These are phyloP conservation scores for Beauveria scarabaeidicola DNA, from an alignment of 2,329 filamentous ascomycete species.

Conservation along the genomic window DNA sequence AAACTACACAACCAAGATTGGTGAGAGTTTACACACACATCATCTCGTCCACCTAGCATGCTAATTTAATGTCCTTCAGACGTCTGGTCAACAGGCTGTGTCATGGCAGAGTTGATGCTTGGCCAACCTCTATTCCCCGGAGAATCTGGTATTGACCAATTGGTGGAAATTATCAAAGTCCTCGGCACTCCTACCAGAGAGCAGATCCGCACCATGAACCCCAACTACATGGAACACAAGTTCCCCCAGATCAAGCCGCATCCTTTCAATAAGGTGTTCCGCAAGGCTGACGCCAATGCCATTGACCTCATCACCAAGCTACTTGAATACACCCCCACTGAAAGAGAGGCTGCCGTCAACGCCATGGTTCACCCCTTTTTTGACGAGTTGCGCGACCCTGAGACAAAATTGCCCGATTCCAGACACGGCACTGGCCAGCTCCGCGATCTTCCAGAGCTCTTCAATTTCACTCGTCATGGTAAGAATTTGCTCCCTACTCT, in stretches of 20 bases:
- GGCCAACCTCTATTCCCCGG: constrained; percentile 96
- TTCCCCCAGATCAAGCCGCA: constrained; percentile 99
- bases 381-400: constrained; percentile 89
- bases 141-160: constrained; percentile 95
- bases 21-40: constrained; percentile 48
- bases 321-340: constrained; percentile 94
- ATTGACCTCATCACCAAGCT: constrained; percentile 92
- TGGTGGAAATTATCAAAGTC: constrained; percentile 99
- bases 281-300: constrained; percentile 85
- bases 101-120: constrained; percentile 99
- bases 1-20: constrained; percentile 99
- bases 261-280: constrained; percentile 98
- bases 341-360: constrained; percentile 85
- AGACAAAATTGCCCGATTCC: constrained; percentile 85
- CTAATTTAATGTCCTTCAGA: constrained; percentile 67
- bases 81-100: constrained; percentile 98
- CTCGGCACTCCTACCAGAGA: constrained; percentile 92
- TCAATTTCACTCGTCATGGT: constrained; percentile 94
- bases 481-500: constrained; percentile 28
- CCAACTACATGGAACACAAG: constrained; percentile 99
- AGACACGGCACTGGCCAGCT: constrained; percentile 74
- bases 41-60: background rate
- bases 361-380: constrained; percentile 99
- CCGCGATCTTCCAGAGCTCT: constrained; percentile 77
- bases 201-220: constrained; percentile 99